phyloP scores from a whole-genome alignment of 1,284 basidiomycete species.

The Cutaneotrichosporon sp. region DNA sequence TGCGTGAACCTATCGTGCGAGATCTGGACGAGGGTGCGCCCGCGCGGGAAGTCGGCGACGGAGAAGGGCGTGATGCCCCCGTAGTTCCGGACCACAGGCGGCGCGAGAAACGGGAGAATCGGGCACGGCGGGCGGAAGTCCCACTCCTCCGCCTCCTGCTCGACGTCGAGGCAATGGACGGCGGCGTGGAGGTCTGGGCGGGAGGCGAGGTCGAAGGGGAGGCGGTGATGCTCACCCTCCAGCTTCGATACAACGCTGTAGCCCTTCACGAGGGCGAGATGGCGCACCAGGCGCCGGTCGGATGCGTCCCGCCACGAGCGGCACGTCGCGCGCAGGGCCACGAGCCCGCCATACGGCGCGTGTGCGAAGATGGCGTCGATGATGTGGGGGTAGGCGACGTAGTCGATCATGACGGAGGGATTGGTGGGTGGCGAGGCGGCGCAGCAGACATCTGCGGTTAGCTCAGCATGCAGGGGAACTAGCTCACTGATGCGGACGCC shows the following conservation, averaged over 20 bases:
- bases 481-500: neutral
- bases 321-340: neutral
- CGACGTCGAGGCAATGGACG: neutral
- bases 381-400: conserved; percentile 1
- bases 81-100: neutral
- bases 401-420: neutral
- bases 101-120: neutral
- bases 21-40: neutral
- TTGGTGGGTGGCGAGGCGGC: neutral
- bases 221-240: neutral
- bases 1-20: neutral
- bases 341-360: neutral
- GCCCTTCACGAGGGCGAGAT: neutral
- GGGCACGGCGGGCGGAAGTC: neutral
- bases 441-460: neutral
- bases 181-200: neutral
- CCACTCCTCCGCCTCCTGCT: neutral
- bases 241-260: neutral
- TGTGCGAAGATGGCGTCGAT: neutral
- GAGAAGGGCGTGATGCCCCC: neutral
- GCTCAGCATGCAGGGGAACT: neutral
- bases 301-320: neutral
- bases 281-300: neutral
- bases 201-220: neutral
- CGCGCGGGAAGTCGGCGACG: conserved; percentile 2